Base-by-base conservation (phyloP, 2,329 filamentous ascomycete genomes). In the Dactylellina haptotyla region DNA sequence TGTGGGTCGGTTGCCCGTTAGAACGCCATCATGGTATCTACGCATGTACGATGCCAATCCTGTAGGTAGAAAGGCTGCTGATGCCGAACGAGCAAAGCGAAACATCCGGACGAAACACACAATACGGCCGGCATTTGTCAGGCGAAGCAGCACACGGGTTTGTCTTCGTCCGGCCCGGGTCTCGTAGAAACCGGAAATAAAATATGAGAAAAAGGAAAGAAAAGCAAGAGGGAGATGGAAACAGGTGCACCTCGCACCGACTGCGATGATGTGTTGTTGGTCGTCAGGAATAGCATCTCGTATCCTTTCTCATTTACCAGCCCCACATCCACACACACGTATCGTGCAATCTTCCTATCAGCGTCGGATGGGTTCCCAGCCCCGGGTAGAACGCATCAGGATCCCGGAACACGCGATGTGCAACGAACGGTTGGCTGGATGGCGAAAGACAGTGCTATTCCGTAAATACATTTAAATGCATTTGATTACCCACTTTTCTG, bases 311-410 rank as follows among this genome's bases (percentile, higher is more conserved):
- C 6, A 16, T 53, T 53, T 53, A 10, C n/a, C 28, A 16, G 6
- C 16, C 12, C 5, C 25, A 12, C 9, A 26, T 39, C 56, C 56
- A 69, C 64, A 34, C 37, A 67, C 63, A 59, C 45, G n/a, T 25
- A 18, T 14, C 28, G 25, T 32, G 41, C 37, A 41, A 26, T 37
- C 46, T 67, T 50, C 48, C 65, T 70, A 59, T 58, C 56, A 62
- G 39, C 43, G 32, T 41, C 65, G 65, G 65, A 70, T 67, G 48
- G 26, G 51, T 25, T 14, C 51, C 50, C 37, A 58, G 28, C 57
- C 57, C 41, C 28, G 41, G 56, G 25, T 25, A 8, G 16, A 28
- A 58, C 34, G 48, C 16, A 51, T 45, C 51, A 63, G 25, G 28
- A 43, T 30, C 46, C 46, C 34, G 58, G 45, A 56, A 54, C 37